phyloP scores from a whole-genome alignment of 148 eudicot genomes.

The Limonium bicolor region DNA sequence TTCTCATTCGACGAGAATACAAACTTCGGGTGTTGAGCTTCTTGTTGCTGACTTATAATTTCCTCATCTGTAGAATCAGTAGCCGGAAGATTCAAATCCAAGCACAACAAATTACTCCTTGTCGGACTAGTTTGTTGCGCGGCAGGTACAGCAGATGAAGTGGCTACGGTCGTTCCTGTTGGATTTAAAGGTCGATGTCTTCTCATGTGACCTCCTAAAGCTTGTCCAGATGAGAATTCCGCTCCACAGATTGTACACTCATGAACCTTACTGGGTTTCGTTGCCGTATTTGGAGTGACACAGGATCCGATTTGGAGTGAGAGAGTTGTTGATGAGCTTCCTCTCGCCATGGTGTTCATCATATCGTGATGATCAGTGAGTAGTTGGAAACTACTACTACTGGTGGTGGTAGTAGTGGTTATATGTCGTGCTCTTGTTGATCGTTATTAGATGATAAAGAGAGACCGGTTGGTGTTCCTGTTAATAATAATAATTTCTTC shows the following conservation, averaged over 20 bases:
- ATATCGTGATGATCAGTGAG: too few relatives aligned
- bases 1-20: too few relatives aligned
- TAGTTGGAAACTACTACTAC: too few relatives aligned
- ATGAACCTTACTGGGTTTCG: conserved; percentile 23
- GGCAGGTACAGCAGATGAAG: conserved; percentile 1
- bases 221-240: conserved; percentile 42
- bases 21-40: conserved; percentile 17
- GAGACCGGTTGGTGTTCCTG: neutral
- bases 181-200: conserved; percentile 56
- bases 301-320: conserved; percentile 24
- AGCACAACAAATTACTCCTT: conserved; percentile 16
- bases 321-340: conserved; percentile 11
- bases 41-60: too few relatives aligned
- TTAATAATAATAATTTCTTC: too few relatives aligned
- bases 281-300: neutral
- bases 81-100: conserved; percentile 71
- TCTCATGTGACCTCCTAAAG: conserved; percentile 55
- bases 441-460: neutral
- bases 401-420: neutral
- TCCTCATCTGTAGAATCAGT: too few relatives aligned
- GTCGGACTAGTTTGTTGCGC: neutral
- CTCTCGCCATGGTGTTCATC: conserved; percentile 2
- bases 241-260: conserved; percentile 46
- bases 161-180: conserved; percentile 1
- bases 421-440: neutral